Evolutionary conservation across 164 flowering plant genomes (phyloP).

Genomic region (Taxillus chinensis): DNA sequence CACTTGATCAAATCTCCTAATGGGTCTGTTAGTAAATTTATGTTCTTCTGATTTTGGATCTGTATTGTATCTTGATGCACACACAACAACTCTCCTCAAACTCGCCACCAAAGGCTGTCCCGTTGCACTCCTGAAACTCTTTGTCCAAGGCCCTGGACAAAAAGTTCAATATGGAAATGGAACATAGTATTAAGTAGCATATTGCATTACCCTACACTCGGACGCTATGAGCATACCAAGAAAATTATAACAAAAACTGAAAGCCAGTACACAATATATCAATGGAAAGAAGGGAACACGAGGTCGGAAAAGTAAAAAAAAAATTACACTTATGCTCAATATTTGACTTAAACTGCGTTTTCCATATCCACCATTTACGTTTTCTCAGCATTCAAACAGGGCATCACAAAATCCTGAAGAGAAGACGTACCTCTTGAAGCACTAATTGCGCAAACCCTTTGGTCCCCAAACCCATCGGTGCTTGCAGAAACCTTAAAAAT

Average conservation of each 20-base stretch:
- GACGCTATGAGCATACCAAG: not conserved
- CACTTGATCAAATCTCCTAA: constrained; percentile 8
- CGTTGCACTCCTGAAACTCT: not conserved
- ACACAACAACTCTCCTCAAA: constrained; percentile 10
- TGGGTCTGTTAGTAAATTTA: not conserved
- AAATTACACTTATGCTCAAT: not conserved
- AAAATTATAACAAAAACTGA: too few relatives aligned
- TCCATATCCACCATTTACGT: too few relatives aligned
- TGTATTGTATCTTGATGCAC: constrained; percentile 12
- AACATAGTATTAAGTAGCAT: not conserved
- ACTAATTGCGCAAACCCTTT: not conserved
- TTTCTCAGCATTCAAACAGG: not conserved
- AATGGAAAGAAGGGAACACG: too few relatives aligned
- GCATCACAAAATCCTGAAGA: not conserved
- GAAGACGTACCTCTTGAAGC: constrained; percentile 7
- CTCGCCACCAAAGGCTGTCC: constrained; percentile 3
- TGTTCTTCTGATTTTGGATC: constrained; percentile 5
- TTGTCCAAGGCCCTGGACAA: constrained; percentile 7
- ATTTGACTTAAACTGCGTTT: too few relatives aligned
- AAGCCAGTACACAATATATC: not conserved
- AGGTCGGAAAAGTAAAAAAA: too few relatives aligned
- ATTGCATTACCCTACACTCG: not conserved
- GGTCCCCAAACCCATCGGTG: constrained; percentile 4
- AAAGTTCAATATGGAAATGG: not conserved
- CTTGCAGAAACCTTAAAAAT: constrained; percentile 8